Evolutionary conservation across 495 filamentous ascomycete genomes (phyloP).

Genomic region (Podospora australis): DNA sequence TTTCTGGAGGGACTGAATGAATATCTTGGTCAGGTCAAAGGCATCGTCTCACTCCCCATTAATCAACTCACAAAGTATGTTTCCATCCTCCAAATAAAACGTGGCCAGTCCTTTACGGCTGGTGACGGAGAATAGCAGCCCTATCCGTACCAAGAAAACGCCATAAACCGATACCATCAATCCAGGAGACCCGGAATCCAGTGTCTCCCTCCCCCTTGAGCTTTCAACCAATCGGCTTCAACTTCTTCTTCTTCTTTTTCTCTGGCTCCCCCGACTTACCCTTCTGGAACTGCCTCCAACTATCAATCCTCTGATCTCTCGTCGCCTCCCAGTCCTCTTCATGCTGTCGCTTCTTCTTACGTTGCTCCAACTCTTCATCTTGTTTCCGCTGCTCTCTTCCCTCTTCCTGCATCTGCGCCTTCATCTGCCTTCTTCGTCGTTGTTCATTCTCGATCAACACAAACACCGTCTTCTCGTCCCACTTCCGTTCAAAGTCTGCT

Average conservation of each 20-base stretch:
- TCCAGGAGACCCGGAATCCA: not conserved
- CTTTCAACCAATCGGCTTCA: slow-evolving; percentile 48
- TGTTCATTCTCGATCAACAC: slow-evolving; percentile 93
- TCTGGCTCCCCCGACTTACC: slow-evolving; percentile 55
- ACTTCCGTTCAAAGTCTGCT: slow-evolving; percentile 73
- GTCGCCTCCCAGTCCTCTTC: slow-evolving; percentile 92
- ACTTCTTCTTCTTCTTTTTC: slow-evolving; percentile 93
- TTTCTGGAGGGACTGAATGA: too few species aligned
- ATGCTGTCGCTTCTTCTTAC: slow-evolving; percentile 89
- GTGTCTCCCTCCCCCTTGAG: not conserved
- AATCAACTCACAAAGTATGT: too few species aligned
- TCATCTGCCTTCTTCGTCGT: slow-evolving; percentile 73
- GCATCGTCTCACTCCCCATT: too few species aligned
- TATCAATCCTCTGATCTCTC: slow-evolving; percentile 83
- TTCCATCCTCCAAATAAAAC: too few species aligned
- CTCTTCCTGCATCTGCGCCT: slow-evolving; percentile 95
- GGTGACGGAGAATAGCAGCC: too few species aligned
- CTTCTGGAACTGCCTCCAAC: slow-evolving; percentile 91
- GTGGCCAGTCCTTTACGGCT: too few species aligned
- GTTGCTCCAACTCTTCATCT: slow-evolving; percentile 78
- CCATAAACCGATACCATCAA: not conserved
- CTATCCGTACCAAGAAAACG: too few species aligned
- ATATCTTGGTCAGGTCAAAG: too few species aligned
- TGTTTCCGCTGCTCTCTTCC: slow-evolving; percentile 80
- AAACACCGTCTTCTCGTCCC: slow-evolving; percentile 84